phyloP scores from a whole-genome alignment of 2,329 filamentous ascomycete genomes.

The Beauveria sp. region DNA sequence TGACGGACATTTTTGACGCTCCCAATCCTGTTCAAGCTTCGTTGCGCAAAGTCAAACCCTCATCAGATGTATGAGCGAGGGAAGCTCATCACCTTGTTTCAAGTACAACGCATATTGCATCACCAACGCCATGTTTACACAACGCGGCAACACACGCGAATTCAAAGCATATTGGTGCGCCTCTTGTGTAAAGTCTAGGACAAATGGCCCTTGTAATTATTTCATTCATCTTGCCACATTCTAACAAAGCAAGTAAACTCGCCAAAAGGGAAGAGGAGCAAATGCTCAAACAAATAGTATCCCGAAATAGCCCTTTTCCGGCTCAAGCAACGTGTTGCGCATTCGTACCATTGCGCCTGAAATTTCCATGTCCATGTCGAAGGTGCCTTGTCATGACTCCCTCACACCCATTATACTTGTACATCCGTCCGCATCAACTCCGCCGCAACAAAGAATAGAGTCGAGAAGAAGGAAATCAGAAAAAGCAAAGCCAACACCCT shows the following conservation, averaged over 20 bases:
- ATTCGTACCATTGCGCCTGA: not conserved
- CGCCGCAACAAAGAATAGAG: not conserved
- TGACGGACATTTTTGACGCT: slow-evolving; percentile 20
- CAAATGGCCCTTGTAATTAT: too few species aligned
- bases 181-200: too few species aligned
- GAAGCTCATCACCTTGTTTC: too few species aligned
- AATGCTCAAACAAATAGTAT: not conserved
- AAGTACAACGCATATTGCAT: too few species aligned
- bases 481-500: not conserved
- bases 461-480: not conserved
- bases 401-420: slow-evolving; percentile 3
- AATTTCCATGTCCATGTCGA: not conserved
- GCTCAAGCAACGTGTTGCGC: not conserved
- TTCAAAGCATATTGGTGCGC: too few species aligned
- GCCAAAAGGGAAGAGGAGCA: not conserved
- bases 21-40: slow-evolving; percentile 15
- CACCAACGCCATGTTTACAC: too few species aligned
- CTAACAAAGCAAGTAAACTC: not conserved
- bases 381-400: not conserved
- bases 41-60: not conserved
- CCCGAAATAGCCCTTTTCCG: not conserved
- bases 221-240: not conserved
- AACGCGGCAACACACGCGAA: too few species aligned
- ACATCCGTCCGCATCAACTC: not conserved
- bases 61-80: not conserved